Evolutionary conservation across 73 alveolate genomes (phyloP).

Genomic region (Blepharisma stoltei): DNA sequence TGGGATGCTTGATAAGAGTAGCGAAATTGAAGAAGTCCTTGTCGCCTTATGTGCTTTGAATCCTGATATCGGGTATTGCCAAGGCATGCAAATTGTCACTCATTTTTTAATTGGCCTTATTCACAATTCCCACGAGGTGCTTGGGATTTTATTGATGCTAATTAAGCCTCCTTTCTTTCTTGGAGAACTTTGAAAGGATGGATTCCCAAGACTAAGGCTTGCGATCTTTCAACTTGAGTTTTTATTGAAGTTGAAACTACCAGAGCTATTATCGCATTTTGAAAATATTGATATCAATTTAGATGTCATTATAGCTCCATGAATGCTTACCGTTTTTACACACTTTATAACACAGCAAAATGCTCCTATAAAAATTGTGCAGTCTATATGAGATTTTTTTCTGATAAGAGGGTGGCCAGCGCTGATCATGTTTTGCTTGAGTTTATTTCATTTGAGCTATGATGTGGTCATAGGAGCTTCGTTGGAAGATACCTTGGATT

Average conservation of each 20-base stretch:
- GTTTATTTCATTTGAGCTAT: neutral
- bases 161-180: conserved; percentile 16
- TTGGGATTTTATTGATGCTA: neutral
- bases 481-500: conserved; percentile 4
- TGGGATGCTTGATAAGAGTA: neutral
- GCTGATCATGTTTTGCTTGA: neutral
- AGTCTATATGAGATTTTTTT: conserved; percentile 4
- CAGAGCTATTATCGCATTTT: neutral
- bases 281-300: conserved; percentile 10
- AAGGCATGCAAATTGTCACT: conserved; percentile 27
- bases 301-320: neutral
- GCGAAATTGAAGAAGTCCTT: neutral
- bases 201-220: neutral
- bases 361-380: neutral
- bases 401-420: conserved; percentile 20
- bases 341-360: neutral
- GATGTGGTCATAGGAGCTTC: neutral
- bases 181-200: conserved; percentile 17
- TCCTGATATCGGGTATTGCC: conserved; percentile 22
- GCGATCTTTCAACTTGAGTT: conserved; percentile 21
- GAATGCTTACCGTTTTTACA: conserved; percentile 19
- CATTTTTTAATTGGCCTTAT: neutral
- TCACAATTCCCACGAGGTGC: neutral
- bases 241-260: neutral
- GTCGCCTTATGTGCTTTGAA: neutral